These are phyloP conservation scores for Hyphopichia homilentoma DNA, from an alignment of 805 yeast species.

Conservation along the genomic window DNA sequence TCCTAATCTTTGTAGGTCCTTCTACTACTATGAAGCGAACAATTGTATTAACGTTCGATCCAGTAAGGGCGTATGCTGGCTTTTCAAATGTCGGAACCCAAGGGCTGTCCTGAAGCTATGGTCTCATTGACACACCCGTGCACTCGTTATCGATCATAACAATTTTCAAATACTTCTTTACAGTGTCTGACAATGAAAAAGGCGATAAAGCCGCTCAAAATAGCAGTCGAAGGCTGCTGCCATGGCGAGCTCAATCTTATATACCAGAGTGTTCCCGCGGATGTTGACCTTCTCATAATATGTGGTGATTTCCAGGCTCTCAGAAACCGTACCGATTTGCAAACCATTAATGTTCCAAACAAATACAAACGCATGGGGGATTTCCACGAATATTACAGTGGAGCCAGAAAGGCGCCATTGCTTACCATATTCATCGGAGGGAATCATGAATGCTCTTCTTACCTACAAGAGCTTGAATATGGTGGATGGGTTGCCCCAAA, in stretches of 20 bases:
- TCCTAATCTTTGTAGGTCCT: no score
- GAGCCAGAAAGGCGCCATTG: conserved; percentile 62
- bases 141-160: no score
- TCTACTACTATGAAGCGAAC: no score
- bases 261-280: conserved; percentile 31
- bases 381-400: conserved; percentile 67
- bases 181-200: no score
- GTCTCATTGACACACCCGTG: no score
- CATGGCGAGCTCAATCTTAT: conserved; percentile 74
- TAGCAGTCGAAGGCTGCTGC: conserved; percentile 88
- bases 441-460: conserved; percentile 87
- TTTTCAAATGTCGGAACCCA: no score
- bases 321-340: conserved; percentile 58
- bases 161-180: no score
- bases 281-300: conserved; percentile 50
- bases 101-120: no score
- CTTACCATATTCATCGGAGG: conserved; percentile 88
- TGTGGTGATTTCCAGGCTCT: conserved; percentile 93
- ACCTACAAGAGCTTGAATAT: conserved; percentile 62
- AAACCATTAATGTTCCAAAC: conserved; percentile 71
- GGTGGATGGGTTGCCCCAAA: conserved; percentile 96
- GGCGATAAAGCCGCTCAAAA: conserved; percentile 16
- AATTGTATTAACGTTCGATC: no score
- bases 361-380: conserved; percentile 79
- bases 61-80: no score